These are phyloP conservation scores for Aristolochia contorta DNA, from an alignment of 164 flowering plant genomes.

Conservation along the genomic window DNA sequence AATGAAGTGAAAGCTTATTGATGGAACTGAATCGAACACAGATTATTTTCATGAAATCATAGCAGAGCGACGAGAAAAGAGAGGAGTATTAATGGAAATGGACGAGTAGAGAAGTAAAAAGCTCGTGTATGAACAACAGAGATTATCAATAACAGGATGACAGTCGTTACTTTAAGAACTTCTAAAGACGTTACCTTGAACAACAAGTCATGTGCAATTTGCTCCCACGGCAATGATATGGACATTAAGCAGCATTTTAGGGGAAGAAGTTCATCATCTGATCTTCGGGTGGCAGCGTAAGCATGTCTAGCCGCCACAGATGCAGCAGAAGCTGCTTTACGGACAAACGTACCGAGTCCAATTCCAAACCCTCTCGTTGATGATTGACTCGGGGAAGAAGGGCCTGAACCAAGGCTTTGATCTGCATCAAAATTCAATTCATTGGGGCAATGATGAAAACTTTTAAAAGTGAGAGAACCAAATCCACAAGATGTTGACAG, in stretches of 20 bases:
- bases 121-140: background rate
- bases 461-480: background rate
- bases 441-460: background rate
- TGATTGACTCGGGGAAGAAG: slow-evolving; percentile 53
- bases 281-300: slow-evolving; percentile 58
- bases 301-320: slow-evolving; percentile 89
- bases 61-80: background rate
- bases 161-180: too few relatives aligned
- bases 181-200: slow-evolving; percentile 54
- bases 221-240: slow-evolving; percentile 90
- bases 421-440: slow-evolving; percentile 29
- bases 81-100: too few relatives aligned
- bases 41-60: background rate
- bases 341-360: slow-evolving; percentile 55
- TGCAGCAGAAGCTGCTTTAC: slow-evolving; percentile 88
- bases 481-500: slow-evolving; percentile 1
- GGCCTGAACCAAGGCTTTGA: slow-evolving; percentile 64
- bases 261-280: slow-evolving; percentile 69
- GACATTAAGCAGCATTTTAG: slow-evolving; percentile 97
- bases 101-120: too few relatives aligned
- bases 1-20: background rate
- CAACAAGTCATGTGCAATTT: slow-evolving; percentile 83
- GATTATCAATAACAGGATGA: background rate
- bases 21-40: background rate
- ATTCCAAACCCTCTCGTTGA: slow-evolving; percentile 58